Base-by-base conservation (phyloP, 345 rosid species). In the Mercurialis annua region DNA sequence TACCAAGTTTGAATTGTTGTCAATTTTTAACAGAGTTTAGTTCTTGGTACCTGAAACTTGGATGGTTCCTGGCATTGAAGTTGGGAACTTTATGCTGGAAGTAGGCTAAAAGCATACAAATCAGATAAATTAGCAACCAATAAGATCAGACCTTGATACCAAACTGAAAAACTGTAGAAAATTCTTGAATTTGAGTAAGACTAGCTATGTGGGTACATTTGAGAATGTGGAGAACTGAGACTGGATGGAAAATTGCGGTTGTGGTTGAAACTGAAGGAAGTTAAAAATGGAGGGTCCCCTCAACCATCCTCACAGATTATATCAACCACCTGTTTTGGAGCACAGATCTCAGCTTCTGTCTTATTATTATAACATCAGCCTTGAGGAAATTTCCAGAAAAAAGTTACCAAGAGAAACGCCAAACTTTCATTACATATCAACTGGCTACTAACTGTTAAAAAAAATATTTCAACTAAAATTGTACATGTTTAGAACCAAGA, bases 11-110 rank as follows among this genome's bases (percentile, higher is more conserved):
- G 64, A 81, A 72, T 20, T 60, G 60, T 58, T 63, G 67, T 58
- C 72, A 21, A 64, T 65, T 55, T 51, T 5, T 2, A 9, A 40
- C 44, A 40, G 44, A 14, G 20, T 57, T 17, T 10, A 57, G 20
- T n/a, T 33, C n/a, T 57, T 30, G 59, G 53, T 80, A 90, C 97
- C 97, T 86, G 94, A 86, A 72, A 93, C 91, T 74, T 83, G 84
- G 77, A 90, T 89, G 75, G 85, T 81, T 76, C 98, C 98, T 65
- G 98, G 98, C 98, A 93, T 93, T 69, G 44, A 62, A 58, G 67
- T 59, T 26, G 56, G 56, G 8, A 12, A 70, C 58, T 20, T 49
- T 65, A 55, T 36, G 10, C 27, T 34, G 43, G 31, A 49, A 51
- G 63, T 50, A 15, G 50, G 60, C 54, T 49, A 20, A 52, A 50